Conservation (phyloP, 257 asterid genomes). For the Plectranthus barbatus region DNA sequence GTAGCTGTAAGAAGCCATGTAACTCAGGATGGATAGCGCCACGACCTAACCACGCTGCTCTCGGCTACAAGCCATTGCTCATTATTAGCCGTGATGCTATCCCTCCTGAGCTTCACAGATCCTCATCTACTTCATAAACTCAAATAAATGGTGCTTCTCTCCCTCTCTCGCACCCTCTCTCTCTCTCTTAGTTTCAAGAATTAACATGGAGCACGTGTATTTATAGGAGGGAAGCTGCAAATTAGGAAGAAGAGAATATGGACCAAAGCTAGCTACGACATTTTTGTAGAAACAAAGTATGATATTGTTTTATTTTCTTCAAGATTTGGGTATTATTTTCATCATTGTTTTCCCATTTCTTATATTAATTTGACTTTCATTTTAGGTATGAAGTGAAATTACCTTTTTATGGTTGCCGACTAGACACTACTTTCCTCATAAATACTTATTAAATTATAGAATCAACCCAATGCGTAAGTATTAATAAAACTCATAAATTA, state of each 20-base stretch:
- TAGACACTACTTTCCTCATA: too few relatives aligned
- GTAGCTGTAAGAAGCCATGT: slow-evolving; percentile 53
- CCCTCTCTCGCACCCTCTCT: neutral
- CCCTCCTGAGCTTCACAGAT: slow-evolving; percentile 95
- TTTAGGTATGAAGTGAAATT: neutral
- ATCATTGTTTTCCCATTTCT: slow-evolving; percentile 3
- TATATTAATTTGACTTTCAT: neutral
- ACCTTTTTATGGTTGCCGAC: neutral
- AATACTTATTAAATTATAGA: too few relatives aligned
- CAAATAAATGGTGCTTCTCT: neutral
- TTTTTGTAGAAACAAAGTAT: slow-evolving; percentile 10
- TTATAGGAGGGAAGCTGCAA: slow-evolving; percentile 25
- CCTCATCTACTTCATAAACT: slow-evolving; percentile 19
- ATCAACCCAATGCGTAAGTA: too few relatives aligned
- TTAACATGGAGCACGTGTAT: too few relatives aligned
- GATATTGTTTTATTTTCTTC: neutral
- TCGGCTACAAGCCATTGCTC: neutral
- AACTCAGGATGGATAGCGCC: slow-evolving; percentile 98
- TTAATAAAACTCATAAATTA: too few relatives aligned
- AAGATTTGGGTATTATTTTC: neutral
- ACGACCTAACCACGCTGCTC: neutral
- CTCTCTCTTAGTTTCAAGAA: too few relatives aligned
- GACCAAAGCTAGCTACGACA: slow-evolving; percentile 20
- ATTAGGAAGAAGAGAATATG: slow-evolving; percentile 7
- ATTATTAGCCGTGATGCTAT: slow-evolving; percentile 57